Evolutionary conservation across 805 yeast species (phyloP).

Genomic region (Kazachstania africana): DNA sequence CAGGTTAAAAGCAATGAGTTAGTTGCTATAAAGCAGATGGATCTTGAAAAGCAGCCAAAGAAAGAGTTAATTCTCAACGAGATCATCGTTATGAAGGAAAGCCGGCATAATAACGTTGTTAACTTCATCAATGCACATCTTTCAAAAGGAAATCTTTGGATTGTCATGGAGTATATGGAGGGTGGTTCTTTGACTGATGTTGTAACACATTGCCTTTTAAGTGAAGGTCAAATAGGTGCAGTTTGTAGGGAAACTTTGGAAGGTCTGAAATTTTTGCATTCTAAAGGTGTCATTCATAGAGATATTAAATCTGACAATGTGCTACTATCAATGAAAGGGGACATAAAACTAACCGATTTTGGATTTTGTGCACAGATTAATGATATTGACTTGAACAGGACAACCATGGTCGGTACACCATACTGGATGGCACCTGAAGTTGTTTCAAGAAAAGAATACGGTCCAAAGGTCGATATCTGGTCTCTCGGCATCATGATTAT

Average conservation of each 20-base stretch:
- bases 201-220: constrained; percentile 74
- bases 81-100: constrained; percentile 86
- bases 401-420: constrained; percentile 98
- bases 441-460: constrained; percentile 85
- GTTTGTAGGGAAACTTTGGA: constrained; percentile 82
- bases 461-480: constrained; percentile 95
- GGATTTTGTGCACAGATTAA: constrained; percentile 92
- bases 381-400: constrained; percentile 69
- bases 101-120: constrained; percentile 81
- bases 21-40: constrained; percentile 95
- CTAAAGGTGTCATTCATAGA: constrained; percentile 85
- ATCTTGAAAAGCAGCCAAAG: constrained; percentile 84
- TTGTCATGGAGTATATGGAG: constrained; percentile 97
- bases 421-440: constrained; percentile 99
- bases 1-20: constrained; percentile 40
- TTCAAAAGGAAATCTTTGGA: constrained; percentile 77
- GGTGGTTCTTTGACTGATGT: constrained; percentile 95
- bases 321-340: constrained; percentile 67
- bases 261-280: constrained; percentile 79
- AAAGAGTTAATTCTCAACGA: constrained; percentile 90
- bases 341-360: constrained; percentile 86
- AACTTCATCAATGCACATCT: constrained; percentile 80
- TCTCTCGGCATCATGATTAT: constrained; percentile 93
- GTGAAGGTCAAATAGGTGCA: constrained; percentile 90
- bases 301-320: constrained; percentile 94